Percentiles rank a stretch among this genome's conserved stretches.
These are phyloP conservation scores for Ophiocordyceps camponoti-rufipedis DNA, from an alignment of 2,329 filamentous ascomycete species.

Conservation along the genomic window DNA sequence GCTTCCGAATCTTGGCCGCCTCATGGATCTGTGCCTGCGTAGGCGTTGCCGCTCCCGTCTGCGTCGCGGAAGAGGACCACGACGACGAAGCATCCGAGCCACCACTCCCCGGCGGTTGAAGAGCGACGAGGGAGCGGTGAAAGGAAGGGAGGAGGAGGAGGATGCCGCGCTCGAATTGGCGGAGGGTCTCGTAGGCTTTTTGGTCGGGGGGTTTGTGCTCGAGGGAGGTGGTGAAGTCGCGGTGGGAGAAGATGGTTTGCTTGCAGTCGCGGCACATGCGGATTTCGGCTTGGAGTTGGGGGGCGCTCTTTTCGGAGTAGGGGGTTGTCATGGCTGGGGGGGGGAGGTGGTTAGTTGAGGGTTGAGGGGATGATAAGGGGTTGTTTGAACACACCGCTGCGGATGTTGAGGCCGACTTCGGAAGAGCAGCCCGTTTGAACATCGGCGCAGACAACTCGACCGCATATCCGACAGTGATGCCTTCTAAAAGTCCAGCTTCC, in stretches of 20 bases:
- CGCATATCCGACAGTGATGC: constrained; percentile 90
- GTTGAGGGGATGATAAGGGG: background rate
- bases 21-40: constrained; percentile 57
- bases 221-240: constrained; percentile 60
- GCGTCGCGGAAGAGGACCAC: too few relatives aligned
- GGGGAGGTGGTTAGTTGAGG: background rate
- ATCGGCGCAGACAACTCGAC: constrained; percentile 83
- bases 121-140: constrained; percentile 52
- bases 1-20: constrained; percentile 75
- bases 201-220: constrained; percentile 53
- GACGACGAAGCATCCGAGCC: too few relatives aligned
- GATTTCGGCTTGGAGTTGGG: constrained; percentile 55
- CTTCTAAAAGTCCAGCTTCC: constrained; percentile 80
- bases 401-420: constrained; percentile 66
- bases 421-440: constrained; percentile 66
- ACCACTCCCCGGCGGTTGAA: constrained; percentile 36
- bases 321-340: background rate
- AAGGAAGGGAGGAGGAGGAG: constrained; percentile 66
- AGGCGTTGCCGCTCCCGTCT: constrained; percentile 17
- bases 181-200: constrained; percentile 63
- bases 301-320: constrained; percentile 21
- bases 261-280: constrained; percentile 88
- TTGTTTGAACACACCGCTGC: constrained; percentile 21
- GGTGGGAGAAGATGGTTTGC: constrained; percentile 39
- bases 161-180: constrained; percentile 80